Base-by-base conservation (phyloP, 495 filamentous ascomycete species). In the Tuber brumale region DNA sequence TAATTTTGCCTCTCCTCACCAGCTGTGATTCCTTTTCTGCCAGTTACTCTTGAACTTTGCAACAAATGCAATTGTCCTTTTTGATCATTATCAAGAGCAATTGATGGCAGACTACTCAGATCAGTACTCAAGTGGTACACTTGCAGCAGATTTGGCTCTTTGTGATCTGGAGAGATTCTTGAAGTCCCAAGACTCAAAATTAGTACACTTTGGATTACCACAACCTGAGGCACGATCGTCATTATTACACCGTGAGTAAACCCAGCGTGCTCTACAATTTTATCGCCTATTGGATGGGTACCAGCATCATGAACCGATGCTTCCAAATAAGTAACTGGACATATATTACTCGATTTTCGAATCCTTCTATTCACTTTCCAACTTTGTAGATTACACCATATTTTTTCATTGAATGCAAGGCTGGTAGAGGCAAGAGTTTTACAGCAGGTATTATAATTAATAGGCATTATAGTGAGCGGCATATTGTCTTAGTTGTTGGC, bases 331-430 rank as follows among this genome's bases (percentile, higher is more conserved):
- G 27, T 74, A 72, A 73, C 7, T 46, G 0, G n/a, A 48, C 10
- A n/a, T 45, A 2, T 78, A 51, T 61, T n/a, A 72, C 61, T 31
- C 31, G 12, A 72, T 76, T n/a, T 37, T 57, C 21, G 51, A 76
- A 35, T 44, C 41, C 10, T 43, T 43, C 42, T 43, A 43, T 43
- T 3, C 42, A 43, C 42, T 5, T 71, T 41, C 39, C 8, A 42
- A 9, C 8, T 12, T 39, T 45, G 41, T 43, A 45, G 27, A 31
- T 21, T 12, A 35, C 69, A 42, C 0, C 61, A 75, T 57, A 21
- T 41, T 78, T 66, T 70, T 78, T 76, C 73, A 7, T 78, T 31
- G 76, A 78, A 76, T 70, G 73, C 8, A 75, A 70, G 19, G 74
- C 74, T 72, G 70, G 74, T 23, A 16, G 76, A 18, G 73, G 76